Evolutionary conservation across 257 asterid genomes (phyloP), one percentile per base, ranked within the genome.

Genomic region (Pogostemon cablin): DNA sequence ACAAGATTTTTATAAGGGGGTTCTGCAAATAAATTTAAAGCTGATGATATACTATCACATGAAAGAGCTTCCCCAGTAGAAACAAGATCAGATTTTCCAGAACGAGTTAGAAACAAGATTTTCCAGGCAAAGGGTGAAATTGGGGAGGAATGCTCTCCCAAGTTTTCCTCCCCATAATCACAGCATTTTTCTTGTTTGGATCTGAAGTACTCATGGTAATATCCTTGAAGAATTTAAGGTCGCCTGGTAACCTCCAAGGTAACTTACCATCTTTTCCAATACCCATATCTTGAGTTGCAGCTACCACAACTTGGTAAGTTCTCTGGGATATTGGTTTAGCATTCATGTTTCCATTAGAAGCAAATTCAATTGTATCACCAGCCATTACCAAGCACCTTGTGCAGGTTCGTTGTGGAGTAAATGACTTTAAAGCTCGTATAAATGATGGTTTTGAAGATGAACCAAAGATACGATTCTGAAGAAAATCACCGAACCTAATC

Each of bases 71-170:
- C 82, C 78, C 86, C 95, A 7, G 81, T 75, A 66, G 84, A 77
- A 53, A 88, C 81, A 81, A 75, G 75, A 37, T 74, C 85, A 61
- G 79, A 75, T 65, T 81, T 81, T 70, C 86, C 95, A 11, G 97
- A 86, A 66, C 89, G 95, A 43, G 93, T 86, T 67, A 95, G 25
- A 85, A 69, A 95, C 93, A 20, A 95, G 90, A 76, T 95, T 95
- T 91, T 60, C 96, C 95, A 54, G 96, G 93, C 68, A 91, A 86
- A 42, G 99, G 99, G 48, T 87, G 96, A 65, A 84, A 79, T 43
- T 83, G 84, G 11, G 79, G 41, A 11, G 99, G 99, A 76, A 95
- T 95, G 80, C 96, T 89, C 79, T 95, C 99, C 99, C 99, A 95
- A 12, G 98, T 91, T 85, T 88, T 95, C 79, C 96, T 87, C 54